Conservation (phyloP, 768 basidiomycete species). For the Rhodocollybia butyracea region DNA sequence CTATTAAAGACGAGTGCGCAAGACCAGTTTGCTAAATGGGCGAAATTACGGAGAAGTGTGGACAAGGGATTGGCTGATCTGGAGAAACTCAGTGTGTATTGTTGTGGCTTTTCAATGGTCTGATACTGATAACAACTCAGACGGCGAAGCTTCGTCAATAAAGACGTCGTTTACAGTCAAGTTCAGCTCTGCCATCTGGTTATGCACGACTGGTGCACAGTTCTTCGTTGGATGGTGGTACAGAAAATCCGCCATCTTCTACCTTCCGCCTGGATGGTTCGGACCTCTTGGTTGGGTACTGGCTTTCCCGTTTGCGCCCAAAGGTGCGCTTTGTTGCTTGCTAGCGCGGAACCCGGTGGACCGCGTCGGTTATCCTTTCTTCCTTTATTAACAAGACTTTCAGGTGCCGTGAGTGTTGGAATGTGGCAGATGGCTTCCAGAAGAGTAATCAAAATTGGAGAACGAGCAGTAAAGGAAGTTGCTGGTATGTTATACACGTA, state of each 20-base stretch:
- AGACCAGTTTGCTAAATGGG: conserved; percentile 99
- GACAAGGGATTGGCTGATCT: conserved; percentile 91
- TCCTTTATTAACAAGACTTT: conserved; percentile 2
- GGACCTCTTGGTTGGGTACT: conserved; percentile 88
- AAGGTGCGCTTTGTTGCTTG: no score
- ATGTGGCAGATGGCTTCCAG: conserved; percentile 96
- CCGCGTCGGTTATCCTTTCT: no score
- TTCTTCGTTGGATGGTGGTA: conserved; percentile 90
- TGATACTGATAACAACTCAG: conserved; percentile 34
- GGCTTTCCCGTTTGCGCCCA: conserved; percentile 87
- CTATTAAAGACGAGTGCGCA: conserved; percentile 89
- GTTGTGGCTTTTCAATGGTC: not conserved
- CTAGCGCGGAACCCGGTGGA: no score
- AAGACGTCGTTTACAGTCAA: conserved; percentile 62
- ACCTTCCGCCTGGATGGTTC: conserved; percentile 87
- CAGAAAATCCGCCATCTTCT: conserved; percentile 88
- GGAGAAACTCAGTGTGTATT: conserved; percentile 84
- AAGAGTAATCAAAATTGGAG: conserved; percentile 76
- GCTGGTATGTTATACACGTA: conserved; percentile 30
- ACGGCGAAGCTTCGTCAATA: conserved; percentile 58
- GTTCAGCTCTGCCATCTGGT: conserved; percentile 76
- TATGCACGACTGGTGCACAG: conserved; percentile 84
- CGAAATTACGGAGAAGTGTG: conserved; percentile 82
- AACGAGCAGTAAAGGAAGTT: conserved; percentile 68
- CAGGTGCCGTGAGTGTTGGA: conserved; percentile 90